A percentile compares a stretch with the other conserved stretches of the same genome.
Conservation (phyloP, 306 rosid species). For the Gillenia trifoliata region DNA sequence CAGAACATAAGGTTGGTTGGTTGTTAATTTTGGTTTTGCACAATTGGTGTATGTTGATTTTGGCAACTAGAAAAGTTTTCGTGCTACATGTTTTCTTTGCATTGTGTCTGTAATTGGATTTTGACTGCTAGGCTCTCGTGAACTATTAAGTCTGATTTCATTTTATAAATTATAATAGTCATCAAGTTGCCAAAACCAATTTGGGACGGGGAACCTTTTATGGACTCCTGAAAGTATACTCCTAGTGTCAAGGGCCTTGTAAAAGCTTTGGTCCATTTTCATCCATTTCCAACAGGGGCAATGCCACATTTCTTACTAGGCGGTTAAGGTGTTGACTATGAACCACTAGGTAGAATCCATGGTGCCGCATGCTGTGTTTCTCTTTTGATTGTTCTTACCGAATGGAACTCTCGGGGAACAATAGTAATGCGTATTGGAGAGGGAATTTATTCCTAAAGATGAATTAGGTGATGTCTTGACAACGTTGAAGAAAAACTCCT, state of each 20-base stretch:
- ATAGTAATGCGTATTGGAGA: not conserved
- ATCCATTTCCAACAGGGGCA: not conserved
- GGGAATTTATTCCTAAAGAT: not conserved
- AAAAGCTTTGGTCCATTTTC: not conserved
- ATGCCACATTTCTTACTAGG: not conserved
- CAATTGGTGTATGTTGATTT: not conserved
- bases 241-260: not conserved
- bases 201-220: not conserved
- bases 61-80: not conserved
- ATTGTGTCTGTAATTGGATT: not conserved
- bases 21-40: not conserved
- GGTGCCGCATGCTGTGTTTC: not conserved
- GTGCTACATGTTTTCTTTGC: not conserved
- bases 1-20: constrained; percentile 71
- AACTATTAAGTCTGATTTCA: not conserved
- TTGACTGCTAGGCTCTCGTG: not conserved
- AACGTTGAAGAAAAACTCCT: not conserved
- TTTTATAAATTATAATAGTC: not conserved
- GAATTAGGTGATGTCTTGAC: not conserved
- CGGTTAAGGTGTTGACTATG: not conserved
- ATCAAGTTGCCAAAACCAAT: not conserved
- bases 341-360: not conserved
- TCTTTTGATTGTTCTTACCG: not conserved
- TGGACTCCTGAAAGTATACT: not conserved
- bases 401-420: not conserved